Evolutionary conservation across 352 stramenopile genomes (phyloP), one percentile per base, ranked within the genome.

Genomic region (Pythium vanterpoolii): DNA sequence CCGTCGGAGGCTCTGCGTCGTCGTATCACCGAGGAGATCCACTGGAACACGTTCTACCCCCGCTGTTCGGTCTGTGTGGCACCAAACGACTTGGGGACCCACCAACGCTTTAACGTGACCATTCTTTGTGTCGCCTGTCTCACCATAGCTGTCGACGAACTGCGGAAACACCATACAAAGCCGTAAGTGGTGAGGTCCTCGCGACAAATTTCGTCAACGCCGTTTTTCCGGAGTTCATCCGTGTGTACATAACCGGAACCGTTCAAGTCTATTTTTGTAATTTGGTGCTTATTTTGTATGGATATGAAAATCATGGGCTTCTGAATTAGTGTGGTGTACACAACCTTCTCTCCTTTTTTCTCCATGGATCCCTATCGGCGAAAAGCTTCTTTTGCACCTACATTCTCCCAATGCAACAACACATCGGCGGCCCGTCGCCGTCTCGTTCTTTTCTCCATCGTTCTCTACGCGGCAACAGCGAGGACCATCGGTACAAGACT

Each of bases 51-150:
- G 1, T 5, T 31, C 6, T 52, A 45, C 33, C 16, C 10, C 24
- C 23, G 23, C 6, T 65, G 58, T 33, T 16, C 31, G 30, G 39
- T 55, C 4, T 65, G 58, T 34, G 10, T 13, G 14, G 48, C 58
- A 4, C 19, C 51, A 7, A 57, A 65, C 33, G 18, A 27, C 5
- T 19, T 8, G 1, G 48, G 58, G 8, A 60, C 58, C 1, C 58
- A 65, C 42, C 58, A 65, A 42, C 58, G 49, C 26, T 39, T 59
- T 11, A 39, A 46, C 5, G n/a, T 24, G 14, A 24, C 44, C 24
- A 43, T 34, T 16, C 14, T 65, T 23, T 65, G 58, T 38, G 18
- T 49, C 27, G 40, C 13, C 2, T 65, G 58, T 38, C 21, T 65
- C 1, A 31, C 19, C 18, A 19, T 39, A 5, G 58, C 49, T 1